These are phyloP conservation scores for Colletotrichum truncatum DNA, from an alignment of 2,329 filamentous ascomycete species.

Conservation along the genomic window DNA sequence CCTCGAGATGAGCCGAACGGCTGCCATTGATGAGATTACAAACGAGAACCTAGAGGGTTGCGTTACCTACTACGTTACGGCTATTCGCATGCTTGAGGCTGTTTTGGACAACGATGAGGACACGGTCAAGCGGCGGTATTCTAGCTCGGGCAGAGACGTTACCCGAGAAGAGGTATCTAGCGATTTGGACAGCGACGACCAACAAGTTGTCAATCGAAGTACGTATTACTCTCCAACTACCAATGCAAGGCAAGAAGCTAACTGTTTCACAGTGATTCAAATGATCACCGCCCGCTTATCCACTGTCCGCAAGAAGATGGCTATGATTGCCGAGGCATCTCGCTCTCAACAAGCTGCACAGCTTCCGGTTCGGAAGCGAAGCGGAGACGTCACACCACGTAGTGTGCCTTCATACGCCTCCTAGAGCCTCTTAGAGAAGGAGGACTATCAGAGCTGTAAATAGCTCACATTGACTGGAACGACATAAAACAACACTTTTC, in stretches of 20 bases:
- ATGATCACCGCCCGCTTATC: slow-evolving; percentile 68
- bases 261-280: slow-evolving; percentile 60
- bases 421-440: slow-evolving; percentile 32
- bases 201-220: slow-evolving; percentile 79
- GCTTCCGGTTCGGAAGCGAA: slow-evolving; percentile 56
- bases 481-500: not conserved
- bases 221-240: slow-evolving; percentile 41
- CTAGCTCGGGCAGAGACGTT: slow-evolving; percentile 50
- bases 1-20: slow-evolving; percentile 93
- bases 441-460: not conserved
- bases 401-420: slow-evolving; percentile 61
- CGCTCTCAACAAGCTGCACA: slow-evolving; percentile 57
- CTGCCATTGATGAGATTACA: slow-evolving; percentile 94
- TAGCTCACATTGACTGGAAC: not conserved
- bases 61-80: slow-evolving; percentile 92
- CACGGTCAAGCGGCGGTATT: slow-evolving; percentile 46
- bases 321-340: slow-evolving; percentile 67
- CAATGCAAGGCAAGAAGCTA: slow-evolving; percentile 25
- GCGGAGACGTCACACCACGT: slow-evolving; percentile 64
- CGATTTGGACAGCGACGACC: slow-evolving; percentile 73
- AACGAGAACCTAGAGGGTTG: slow-evolving; percentile 88
- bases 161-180: slow-evolving; percentile 52
- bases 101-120: slow-evolving; percentile 86
- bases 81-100: slow-evolving; percentile 93
- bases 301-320: slow-evolving; percentile 68